Evolutionary conservation across 2,329 filamentous ascomycete species (phyloP), one percentile per base, ranked within the genome.

Genomic region (Penicillium sp.): DNA sequence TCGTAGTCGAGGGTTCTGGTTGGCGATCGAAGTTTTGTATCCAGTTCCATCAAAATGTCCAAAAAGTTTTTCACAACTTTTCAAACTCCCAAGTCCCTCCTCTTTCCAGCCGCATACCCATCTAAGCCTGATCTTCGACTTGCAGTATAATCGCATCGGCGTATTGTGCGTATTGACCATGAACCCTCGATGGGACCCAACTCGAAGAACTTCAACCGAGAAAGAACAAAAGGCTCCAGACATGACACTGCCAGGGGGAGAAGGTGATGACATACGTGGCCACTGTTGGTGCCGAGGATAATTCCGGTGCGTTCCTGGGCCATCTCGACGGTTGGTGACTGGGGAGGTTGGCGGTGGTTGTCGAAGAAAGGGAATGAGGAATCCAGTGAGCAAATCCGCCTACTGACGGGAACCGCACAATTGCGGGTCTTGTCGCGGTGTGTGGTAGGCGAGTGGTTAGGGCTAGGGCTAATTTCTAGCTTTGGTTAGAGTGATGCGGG

Each of bases 281-380:
- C 82, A 67, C 77, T 77, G 75, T 85, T 85, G 67, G 83, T 71
- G 69, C 82, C 82, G 68, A 79, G 71, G 72, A 78, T 74, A 69
- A 85, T 73, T 66, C 75, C 75, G 68, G 72, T 72, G 61, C 72
- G 72, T 72, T 77, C 73, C 65, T 74, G 73, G 57, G 74, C 73
- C 75, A 77, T 77, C 65, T 69, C 71, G 70, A 71, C 62, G 62
- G 64, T 66, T 69, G 64, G 60, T 63, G 60, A 61, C 54, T 66
- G 62, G 56, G 49, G 57, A 59, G 64, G 58, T 69, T 66, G 67
- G 62, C 66, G 66, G 61, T 61, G 61, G 60, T 62, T 66, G 63
- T 63, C 62, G 63, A 59, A 58, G 55, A 46, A 52, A 54, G 60
- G 62, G 60, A 60, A 60, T 62, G 53, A 61, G 54, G 50, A 49